Base-by-base conservation (phyloP, 2,329 filamentous ascomycete genomes). In the Botrytis cinerea region DNA sequence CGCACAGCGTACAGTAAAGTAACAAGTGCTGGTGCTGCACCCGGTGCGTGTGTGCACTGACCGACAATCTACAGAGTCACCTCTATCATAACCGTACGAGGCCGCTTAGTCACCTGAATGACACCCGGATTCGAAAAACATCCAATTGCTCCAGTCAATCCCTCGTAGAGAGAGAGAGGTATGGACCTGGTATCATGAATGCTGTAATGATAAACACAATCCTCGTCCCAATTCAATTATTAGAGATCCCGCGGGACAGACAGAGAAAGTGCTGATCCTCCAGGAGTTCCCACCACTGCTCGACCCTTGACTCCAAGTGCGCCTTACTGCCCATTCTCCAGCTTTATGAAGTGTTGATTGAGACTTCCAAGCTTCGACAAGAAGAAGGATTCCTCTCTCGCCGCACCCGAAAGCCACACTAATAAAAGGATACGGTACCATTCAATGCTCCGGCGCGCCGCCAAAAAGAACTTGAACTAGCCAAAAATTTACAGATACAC, bases 381-480 rank as follows among this genome's bases (percentile, higher is more conserved):
- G 51, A 57, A 57, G 51, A 40, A 71, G 62, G 59, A 61, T 64
- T 71, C 48, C 69, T 32, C 69, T 32, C 32, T 67, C 64, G 46
- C 48, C 66, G 69, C 69, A 51, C 45, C 69, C 69, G 59, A 66
- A 71, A 71, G 69, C 45, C 57, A 63, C 69, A 60, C 69, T 71
- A 60, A 70, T n/a, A 64, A 63, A 61, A 64, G 69, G 59, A 66
- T 69, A 62, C 69, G 51, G 59, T 71, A 32, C 69, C 35, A 64
- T 64, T 51, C 61, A 64, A 38, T 69, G 54, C 54, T 69, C 66
- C 66, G 48, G 66, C 48, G 66, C 38, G 48, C 64, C 48, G 57
- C 43, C 59, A 51, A 66, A 63, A 51, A 71, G 45, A 68, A 57
- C 48, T 43, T 57, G 48, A 68, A 68, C 66, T 22, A 45, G 48